phyloP scores from a whole-genome alignment of 2,329 filamentous ascomycete genomes.

The Xylaria sp. region DNA sequence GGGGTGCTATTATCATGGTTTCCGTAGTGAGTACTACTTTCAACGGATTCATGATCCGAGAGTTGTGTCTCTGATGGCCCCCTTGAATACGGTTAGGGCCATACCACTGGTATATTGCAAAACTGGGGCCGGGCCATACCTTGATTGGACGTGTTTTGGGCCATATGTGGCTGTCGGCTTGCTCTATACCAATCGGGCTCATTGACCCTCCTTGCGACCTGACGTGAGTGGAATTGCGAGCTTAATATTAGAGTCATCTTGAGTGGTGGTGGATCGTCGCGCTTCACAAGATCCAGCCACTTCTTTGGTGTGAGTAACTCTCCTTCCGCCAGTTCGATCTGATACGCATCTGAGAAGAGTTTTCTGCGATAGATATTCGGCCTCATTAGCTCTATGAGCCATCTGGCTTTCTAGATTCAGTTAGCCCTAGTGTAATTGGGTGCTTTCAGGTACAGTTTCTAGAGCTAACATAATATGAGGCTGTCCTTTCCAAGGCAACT shows the following conservation, averaged over 20 bases:
- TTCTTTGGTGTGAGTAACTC: constrained; percentile 10
- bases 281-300: constrained; percentile 12
- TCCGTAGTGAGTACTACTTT: not conserved
- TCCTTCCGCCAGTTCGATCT: constrained; percentile 6
- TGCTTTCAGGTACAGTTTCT: not conserved
- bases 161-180: not conserved
- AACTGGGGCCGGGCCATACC: not conserved
- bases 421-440: not conserved
- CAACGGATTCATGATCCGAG: not conserved
- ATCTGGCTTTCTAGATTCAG: not conserved
- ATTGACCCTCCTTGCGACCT: not conserved
- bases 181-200: not conserved
- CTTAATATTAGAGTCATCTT: constrained; percentile 2
- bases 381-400: constrained; percentile 3
- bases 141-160: not conserved
- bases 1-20: no score
- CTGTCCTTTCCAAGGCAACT: constrained; percentile 8
- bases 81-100: not conserved
- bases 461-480: constrained; percentile 8
- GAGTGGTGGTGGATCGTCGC: not conserved
- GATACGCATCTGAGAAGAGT: not conserved
- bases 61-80: not conserved
- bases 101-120: not conserved
- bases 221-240: not conserved
- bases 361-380: constrained; percentile 2